phyloP scores from a whole-genome alignment of 2,329 filamentous ascomycete species.

The Scleromitrula shiraiana region DNA sequence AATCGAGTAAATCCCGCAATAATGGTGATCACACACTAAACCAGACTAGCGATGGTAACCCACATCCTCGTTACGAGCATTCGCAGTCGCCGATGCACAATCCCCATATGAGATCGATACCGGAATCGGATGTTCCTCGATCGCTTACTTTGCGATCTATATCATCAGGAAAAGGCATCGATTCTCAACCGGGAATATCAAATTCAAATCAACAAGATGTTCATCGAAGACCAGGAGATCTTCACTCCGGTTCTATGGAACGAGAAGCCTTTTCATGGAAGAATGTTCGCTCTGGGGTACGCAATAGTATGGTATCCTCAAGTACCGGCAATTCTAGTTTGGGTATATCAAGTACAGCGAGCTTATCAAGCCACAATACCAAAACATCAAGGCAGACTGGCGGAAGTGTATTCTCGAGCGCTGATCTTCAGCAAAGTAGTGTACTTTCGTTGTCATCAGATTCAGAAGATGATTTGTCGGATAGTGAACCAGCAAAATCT shows the following conservation, averaged over 20 bases:
- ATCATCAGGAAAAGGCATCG: neutral
- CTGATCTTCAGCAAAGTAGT: slow-evolving; percentile 27
- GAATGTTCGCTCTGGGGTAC: slow-evolving; percentile 17
- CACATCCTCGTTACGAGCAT: slow-evolving; percentile 18
- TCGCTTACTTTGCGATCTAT: no score
- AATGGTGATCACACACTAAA: neutral
- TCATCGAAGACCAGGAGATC: neutral
- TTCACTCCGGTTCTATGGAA: neutral
- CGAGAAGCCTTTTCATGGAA: slow-evolving; percentile 23
- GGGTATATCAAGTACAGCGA: slow-evolving; percentile 25
- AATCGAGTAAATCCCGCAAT: slow-evolving; percentile 18
- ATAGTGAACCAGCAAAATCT: slow-evolving; percentile 13
- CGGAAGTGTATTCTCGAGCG: slow-evolving; percentile 23
- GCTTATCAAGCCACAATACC: slow-evolving; percentile 27
- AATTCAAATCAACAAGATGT: neutral
- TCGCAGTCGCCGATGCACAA: slow-evolving; percentile 21
- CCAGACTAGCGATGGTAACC: neutral
- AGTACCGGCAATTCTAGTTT: slow-evolving; percentile 3
- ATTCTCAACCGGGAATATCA: neutral
- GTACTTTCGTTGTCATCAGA: slow-evolving; percentile 29
- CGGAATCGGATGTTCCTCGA: slow-evolving; percentile 20
- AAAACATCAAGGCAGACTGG: slow-evolving; percentile 25
- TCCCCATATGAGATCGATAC: slow-evolving; percentile 21
- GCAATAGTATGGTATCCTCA: slow-evolving; percentile 1
- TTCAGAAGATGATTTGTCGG: slow-evolving; percentile 23